Conservation (phyloP, 352 stramenopile genomes). For the Phytophthora podocarpi region DNA sequence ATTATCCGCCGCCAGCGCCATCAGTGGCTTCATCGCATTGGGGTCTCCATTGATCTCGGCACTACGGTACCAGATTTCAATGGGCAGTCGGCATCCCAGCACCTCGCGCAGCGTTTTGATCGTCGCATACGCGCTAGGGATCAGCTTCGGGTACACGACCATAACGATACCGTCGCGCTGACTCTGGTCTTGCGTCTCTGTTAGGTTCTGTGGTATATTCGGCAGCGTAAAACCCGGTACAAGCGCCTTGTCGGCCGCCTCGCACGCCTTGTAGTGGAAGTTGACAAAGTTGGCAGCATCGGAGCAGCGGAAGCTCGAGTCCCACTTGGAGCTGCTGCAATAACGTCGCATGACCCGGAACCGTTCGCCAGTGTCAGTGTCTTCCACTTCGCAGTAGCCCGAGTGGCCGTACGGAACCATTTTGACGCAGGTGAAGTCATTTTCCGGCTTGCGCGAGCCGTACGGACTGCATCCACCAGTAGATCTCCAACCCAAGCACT, state of each 20-base stretch:
- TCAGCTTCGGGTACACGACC: conserved; percentile 57
- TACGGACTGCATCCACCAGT: conserved; percentile 34
- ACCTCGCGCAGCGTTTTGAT: conserved; percentile 46
- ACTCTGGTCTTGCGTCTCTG: not conserved
- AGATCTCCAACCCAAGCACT: conserved; percentile 34
- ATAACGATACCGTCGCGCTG: conserved; percentile 55
- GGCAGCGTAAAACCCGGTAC: conserved; percentile 19
- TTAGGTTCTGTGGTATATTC: conserved; percentile 19
- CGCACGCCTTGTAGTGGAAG: conserved; percentile 36
- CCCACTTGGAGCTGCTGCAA: conserved; percentile 39
- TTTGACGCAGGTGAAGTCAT: conserved; percentile 21
- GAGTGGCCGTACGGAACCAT: conserved; percentile 35
- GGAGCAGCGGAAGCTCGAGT: conserved; percentile 50
- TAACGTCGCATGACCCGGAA: conserved; percentile 45
- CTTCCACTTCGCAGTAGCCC: conserved; percentile 51
- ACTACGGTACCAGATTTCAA: conserved; percentile 59
- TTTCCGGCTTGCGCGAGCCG: conserved; percentile 26
- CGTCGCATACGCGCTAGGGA: conserved; percentile 47
- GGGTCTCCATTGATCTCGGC: conserved; percentile 39
- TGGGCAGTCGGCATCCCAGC: conserved; percentile 44
- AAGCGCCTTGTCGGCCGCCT: conserved; percentile 21
- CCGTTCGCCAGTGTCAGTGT: conserved; percentile 36
- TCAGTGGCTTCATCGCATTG: conserved; percentile 26
- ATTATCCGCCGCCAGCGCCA: conserved; percentile 22
- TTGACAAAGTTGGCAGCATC: conserved; percentile 54